Evolutionary conservation across 177 flowering plant genomes (phyloP), one percentile per base, ranked within the genome.

Genomic region (Vitis hybrid): DNA sequence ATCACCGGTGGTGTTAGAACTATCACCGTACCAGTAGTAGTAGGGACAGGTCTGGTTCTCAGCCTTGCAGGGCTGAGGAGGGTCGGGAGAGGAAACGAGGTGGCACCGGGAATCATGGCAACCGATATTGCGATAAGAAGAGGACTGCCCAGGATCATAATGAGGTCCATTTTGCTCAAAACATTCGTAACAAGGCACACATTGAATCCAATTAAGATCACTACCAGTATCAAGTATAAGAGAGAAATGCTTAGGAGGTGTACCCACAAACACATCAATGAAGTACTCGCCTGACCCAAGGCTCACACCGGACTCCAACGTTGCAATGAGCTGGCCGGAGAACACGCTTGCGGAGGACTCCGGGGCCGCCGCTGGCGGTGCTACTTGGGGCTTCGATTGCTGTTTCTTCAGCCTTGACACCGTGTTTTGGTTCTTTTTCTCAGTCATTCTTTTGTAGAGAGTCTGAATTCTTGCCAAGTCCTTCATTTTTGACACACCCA

Each of bases 201-300:
- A 93, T 68, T 95, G 99, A 61, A 95, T 84, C 99, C 99, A 95
- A 64, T 91, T 95, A 12, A 95, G 93, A 72, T 95, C 99, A 62
- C 98, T 93, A 2, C 99, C 99, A 15, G 98, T 95, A 66, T 95
- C 99, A 22, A 95, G 87, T 11, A 95, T 95, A 64, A 95, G 61
- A 26, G 89, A 87, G 78, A 74, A 89, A 62, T 95, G 99, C 68
- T 81, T 85, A 1, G 99, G 94, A 16, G 99, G 99, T 2, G 97
- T 90, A 59, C 99, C 98, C 14, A 93, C 70, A 71, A 85, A 90
- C n/a, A 95, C 97, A 74, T 95, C 99, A 83, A 95, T 95, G 83
- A 95, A 88, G 74, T 95, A 95, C 78, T 93, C 99, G 0, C 98
- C 99, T 13, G 97, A 90, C 12, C 99, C 99, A 48, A 86, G 85